phyloP scores from a whole-genome alignment of 345 rosid genomes.

The Salix viminalis region DNA sequence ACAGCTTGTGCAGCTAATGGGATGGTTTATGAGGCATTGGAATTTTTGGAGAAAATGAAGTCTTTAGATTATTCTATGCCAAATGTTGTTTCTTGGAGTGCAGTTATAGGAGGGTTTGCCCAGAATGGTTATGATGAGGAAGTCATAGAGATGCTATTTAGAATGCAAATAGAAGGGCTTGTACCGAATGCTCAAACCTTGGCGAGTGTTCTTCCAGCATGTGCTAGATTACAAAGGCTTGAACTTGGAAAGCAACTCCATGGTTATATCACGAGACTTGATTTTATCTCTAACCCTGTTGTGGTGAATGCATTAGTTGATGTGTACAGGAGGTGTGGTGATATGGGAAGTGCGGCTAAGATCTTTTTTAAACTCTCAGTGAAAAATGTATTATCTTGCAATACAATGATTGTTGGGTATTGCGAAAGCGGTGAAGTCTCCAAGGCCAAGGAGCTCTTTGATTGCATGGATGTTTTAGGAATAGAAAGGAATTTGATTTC shows the following conservation, averaged over 20 bases:
- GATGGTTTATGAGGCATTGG: constrained; percentile 27
- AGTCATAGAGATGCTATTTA: constrained; percentile 37
- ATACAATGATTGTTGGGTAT: constrained; percentile 60
- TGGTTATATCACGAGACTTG: constrained; percentile 45
- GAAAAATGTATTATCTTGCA: constrained; percentile 46
- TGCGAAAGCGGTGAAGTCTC: constrained; percentile 43
- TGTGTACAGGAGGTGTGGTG: constrained; percentile 55
- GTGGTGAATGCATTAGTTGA: constrained; percentile 61
- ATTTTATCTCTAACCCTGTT: constrained; percentile 39
- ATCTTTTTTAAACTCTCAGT: constrained; percentile 43
- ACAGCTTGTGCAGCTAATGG: constrained; percentile 28
- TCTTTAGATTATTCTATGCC: constrained; percentile 24
- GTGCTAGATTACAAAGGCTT: constrained; percentile 48
- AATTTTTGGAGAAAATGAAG: constrained; percentile 38
- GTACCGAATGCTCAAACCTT: constrained; percentile 54
- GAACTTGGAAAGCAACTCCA: constrained; percentile 49
- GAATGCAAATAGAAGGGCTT: constrained; percentile 49
- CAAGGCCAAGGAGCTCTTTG: constrained; percentile 45
- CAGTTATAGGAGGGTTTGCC: constrained; percentile 55
- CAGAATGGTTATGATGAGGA: constrained; percentile 38
- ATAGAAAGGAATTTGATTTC: constrained; percentile 42
- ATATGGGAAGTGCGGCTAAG: constrained; percentile 41
- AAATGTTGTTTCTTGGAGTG: constrained; percentile 60
- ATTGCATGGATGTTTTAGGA: constrained; percentile 38
- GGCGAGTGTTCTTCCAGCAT: constrained; percentile 63